Evolutionary conservation across 164 flowering plant species (phyloP), one percentile per base, ranked within the genome.

Genomic region (grape (Vitis vinifera)): DNA sequence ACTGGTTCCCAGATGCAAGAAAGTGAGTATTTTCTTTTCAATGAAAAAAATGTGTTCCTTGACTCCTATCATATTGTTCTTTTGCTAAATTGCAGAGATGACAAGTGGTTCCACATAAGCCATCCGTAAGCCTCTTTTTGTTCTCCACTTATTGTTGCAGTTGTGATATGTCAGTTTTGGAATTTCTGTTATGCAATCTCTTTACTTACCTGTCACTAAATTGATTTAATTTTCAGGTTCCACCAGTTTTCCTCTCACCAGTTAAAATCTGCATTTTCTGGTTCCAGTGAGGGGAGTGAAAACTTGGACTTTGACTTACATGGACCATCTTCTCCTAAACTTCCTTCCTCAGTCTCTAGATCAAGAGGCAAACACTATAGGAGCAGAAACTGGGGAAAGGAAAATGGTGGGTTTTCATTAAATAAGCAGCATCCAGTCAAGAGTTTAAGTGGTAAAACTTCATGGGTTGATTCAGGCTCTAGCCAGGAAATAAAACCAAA

Each of bases 321-420:
- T 27, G 80, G 67, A 59, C 66, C 74, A 56, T 75, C 78, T 44
- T 85, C 88, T 55, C 88, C 92, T n/a, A 76, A 80, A 56, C 83
- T 89, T 72, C 91, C 90, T 14, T 37, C 80, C 12, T 90, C 97
- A 7, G 92, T 92, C 51, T 92, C 94, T 12, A 82, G 69, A 69
- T 84, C 93, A 31, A 86, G 94, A 77, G 94, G 97, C 23, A 88
- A 87, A 64, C 66, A 85, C 65, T 87, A 80, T 69, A 76, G 15
- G 65, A 80, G 78, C 69, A 81, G 68, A 74, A 79, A 79, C 48
- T 77, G 82, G 87, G 76, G 51, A 69, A 71, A 44, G 53, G 76
- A 31, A 10, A 63, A 55, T 51, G 27, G 44, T 16, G 72, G 65
- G 57, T 47, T 61, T 57, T 49, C 66, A 30, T 29, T 73, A 3